A percentile compares a stretch with the other conserved stretches of the same genome.
Evolutionary conservation across 2,329 filamentous ascomycete species (phyloP).

Genomic region (Aspergillus flavus): DNA sequence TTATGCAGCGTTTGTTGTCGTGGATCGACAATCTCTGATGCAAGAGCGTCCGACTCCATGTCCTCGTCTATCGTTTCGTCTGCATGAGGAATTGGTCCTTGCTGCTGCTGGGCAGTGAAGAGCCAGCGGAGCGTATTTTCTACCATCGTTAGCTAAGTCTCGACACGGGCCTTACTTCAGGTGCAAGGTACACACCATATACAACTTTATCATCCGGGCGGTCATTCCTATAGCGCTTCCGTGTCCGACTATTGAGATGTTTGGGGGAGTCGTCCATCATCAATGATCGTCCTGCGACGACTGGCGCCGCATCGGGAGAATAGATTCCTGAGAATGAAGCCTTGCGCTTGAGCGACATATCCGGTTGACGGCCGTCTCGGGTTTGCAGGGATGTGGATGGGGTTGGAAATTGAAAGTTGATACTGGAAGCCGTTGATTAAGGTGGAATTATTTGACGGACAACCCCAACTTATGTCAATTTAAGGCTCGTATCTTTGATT

Average conservation of each 20-base stretch:
- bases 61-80: conserved; percentile 28
- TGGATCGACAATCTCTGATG: conserved; percentile 36
- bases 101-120: conserved; percentile 42
- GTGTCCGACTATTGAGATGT: conserved; percentile 59
- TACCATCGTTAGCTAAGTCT: conserved; percentile 27
- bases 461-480: not conserved
- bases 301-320: conserved; percentile 38
- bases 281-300: conserved; percentile 27
- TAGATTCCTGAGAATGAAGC: conserved; percentile 53
- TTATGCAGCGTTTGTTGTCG: conserved; percentile 44
- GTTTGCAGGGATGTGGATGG: not conserved
- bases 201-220: conserved; percentile 59
- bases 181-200: conserved; percentile 49
- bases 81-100: conserved; percentile 13
- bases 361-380: not conserved
- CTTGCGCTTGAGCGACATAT: conserved; percentile 64
- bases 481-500: not conserved
- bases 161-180: not conserved
- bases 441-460: not conserved
- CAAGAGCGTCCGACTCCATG: conserved; percentile 28
- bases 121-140: conserved; percentile 48
- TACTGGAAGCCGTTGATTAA: not conserved
- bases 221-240: conserved; percentile 61
- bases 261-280: conserved; percentile 36
- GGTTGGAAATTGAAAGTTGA: not conserved